Evolutionary conservation across 2,329 filamentous ascomycete species (phyloP).

Genomic region (Colletotrichum coccodes): DNA sequence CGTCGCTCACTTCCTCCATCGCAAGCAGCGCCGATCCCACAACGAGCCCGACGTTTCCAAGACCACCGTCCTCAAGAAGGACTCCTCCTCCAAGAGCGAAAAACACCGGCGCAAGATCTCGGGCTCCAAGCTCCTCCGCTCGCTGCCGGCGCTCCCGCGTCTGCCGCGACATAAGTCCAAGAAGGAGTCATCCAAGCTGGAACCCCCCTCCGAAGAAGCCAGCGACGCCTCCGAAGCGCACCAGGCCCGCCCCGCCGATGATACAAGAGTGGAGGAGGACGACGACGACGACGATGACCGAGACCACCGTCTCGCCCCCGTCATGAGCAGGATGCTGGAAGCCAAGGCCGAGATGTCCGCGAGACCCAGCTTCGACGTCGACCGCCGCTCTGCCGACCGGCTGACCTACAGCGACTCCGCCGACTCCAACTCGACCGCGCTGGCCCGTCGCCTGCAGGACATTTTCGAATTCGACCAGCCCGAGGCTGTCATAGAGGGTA

Average conservation of each 20-base stretch:
- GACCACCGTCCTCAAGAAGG: constrained; percentile 44
- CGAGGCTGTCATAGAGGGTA: constrained; percentile 86
- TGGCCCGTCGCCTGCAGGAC: constrained; percentile 79
- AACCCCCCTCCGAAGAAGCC: constrained; percentile 48
- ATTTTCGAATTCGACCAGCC: constrained; percentile 86
- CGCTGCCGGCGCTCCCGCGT: constrained; percentile 68
- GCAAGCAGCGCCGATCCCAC: constrained; percentile 52
- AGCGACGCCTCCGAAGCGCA: constrained; percentile 39
- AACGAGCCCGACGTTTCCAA: constrained; percentile 40
- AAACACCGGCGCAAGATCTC: constrained; percentile 65
- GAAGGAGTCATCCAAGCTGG: constrained; percentile 53
- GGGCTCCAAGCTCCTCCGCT: constrained; percentile 71
- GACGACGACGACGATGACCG: constrained; percentile 32
- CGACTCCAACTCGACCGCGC: constrained; percentile 60
- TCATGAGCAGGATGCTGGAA: constrained; percentile 83
- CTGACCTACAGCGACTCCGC: constrained; percentile 42
- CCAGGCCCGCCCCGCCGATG: constrained; percentile 7
- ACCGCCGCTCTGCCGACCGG: constrained; percentile 53
- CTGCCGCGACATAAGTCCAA: constrained; percentile 54
- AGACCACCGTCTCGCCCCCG: constrained; percentile 68
- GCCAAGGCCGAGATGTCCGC: constrained; percentile 72
- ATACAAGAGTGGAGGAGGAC: constrained; percentile 22
- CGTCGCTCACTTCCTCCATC: constrained; percentile 18
- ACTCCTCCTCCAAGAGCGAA: constrained; percentile 46
- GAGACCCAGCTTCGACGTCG: constrained; percentile 67